Evolutionary conservation across 2,329 filamentous ascomycete genomes (phyloP), one percentile per base, ranked within the genome.

Genomic region (Ceratocystiopsis sp.): DNA sequence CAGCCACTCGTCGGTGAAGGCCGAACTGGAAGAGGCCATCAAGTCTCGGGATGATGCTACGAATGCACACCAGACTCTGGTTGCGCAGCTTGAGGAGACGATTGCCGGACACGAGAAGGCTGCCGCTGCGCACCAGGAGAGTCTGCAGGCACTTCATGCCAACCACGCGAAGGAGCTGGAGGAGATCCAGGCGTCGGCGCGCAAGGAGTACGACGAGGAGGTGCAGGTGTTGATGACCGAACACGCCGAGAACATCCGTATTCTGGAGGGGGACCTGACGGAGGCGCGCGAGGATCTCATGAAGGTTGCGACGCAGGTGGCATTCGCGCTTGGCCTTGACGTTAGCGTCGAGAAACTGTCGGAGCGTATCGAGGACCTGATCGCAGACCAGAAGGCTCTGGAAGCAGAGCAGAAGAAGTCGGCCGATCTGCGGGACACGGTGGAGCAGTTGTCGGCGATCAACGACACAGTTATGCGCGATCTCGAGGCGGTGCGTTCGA

Each of bases 341-440:
- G 72, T 78, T 38, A 78, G 75, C 53, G 67, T 80, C n/a, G 75
- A 80, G 45, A 75, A 78, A 58, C 64, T 87, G 16, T 68, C 72
- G 5, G 71, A 78, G 45, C 69, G 73, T 42, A 77, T 80, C 47
- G 62, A 69, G 10, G 63, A 69, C 25, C 63, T 81, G 19, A 59
- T 72, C 37, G 64, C 66, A 2, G 66, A 75, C 46, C 72, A 81
- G 53, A 71, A 75, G 51, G 68, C 74, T 19, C 65, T 85, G 6
- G 58, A 48, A 1, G 62, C 67, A 36, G 73, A 79, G 51, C 75
- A 78, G 54, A 64, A 67, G 50, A 75, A 75, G 57, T 65, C 68
- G 21, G 59, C 59, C 17, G 73, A 75, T 53, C 61, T 84, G 33
- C 66, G 76, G 54, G 53, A 58, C 37, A 67, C 69, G n/a, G 59